phyloP scores from a whole-genome alignment of 2,329 filamentous ascomycete genomes.

The Cercospora nicotianae region DNA sequence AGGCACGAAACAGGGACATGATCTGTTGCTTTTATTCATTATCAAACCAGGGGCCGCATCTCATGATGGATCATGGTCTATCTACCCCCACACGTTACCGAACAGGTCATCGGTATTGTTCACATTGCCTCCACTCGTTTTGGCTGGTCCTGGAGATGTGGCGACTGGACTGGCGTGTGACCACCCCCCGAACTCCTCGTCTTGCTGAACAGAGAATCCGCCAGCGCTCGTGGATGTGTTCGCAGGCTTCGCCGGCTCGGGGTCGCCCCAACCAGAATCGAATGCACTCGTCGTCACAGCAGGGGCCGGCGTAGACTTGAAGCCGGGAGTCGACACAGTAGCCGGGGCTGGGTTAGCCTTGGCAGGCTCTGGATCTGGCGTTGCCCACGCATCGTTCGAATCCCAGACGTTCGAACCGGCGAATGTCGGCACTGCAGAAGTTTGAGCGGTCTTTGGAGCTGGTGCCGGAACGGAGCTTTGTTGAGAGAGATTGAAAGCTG shows the following conservation, averaged over 20 bases:
- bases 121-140: constrained; percentile 55
- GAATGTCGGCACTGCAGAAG: constrained; percentile 15
- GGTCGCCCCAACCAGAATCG: constrained; percentile 64
- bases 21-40: not conserved
- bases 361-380: constrained; percentile 53
- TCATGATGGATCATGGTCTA: not conserved
- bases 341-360: constrained; percentile 39
- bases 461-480: constrained; percentile 45
- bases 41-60: not conserved
- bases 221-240: constrained; percentile 26
- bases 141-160: constrained; percentile 45
- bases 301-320: constrained; percentile 37
- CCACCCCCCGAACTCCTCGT: constrained; percentile 97
- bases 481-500: constrained; percentile 76
- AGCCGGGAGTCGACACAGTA: constrained; percentile 44
- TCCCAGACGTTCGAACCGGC: constrained; percentile 68
- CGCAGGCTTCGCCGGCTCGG: constrained; percentile 57
- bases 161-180: constrained; percentile 63
- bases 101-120: constrained; percentile 75
- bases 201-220: constrained; percentile 65
- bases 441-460: constrained; percentile 37
- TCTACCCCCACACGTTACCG: constrained; percentile 87
- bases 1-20: not conserved
- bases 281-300: constrained; percentile 29
- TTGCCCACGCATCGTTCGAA: constrained; percentile 76